phyloP scores from a whole-genome alignment of 805 yeast species.

The Kodamaea kaohsiungensis region DNA sequence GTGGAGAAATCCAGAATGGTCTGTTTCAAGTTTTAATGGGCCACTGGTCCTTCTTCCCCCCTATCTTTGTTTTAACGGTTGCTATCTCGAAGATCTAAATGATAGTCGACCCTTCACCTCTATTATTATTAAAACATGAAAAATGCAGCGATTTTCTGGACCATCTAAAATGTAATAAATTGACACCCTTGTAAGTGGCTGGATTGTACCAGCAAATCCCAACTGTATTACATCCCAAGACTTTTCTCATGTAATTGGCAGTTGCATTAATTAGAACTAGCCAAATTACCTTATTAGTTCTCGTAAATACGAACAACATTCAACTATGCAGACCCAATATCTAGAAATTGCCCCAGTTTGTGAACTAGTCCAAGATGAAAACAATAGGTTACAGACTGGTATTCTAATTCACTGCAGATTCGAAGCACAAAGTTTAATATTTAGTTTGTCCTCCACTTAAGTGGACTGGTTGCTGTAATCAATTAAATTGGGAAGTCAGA shows the following conservation, averaged over 20 bases:
- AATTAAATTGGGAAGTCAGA: no score
- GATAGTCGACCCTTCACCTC: slow-evolving; percentile 38
- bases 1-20: slow-evolving; percentile 12
- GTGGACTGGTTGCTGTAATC: no score
- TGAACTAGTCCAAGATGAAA: no score
- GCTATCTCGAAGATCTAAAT: slow-evolving; percentile 59
- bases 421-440: background rate
- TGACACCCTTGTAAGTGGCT: slow-evolving; percentile 86
- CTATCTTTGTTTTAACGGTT: slow-evolving; percentile 36
- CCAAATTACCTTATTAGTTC: no score
- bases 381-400: background rate
- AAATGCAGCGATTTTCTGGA: no score
- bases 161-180: slow-evolving; percentile 75
- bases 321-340: no score
- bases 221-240: slow-evolving; percentile 90
- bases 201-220: slow-evolving; percentile 92
- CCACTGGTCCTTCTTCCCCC: slow-evolving; percentile 21
- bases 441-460: no score
- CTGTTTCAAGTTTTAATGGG: slow-evolving; percentile 28
- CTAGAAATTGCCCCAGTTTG: no score
- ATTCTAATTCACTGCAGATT: background rate
- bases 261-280: slow-evolving; percentile 70
- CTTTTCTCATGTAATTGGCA: slow-evolving; percentile 68
- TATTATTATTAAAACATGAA: slow-evolving; percentile 47
- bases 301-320: no score